Conservation (phyloP, 805 yeast species). For the Saccharomycopsis fibuligera region DNA sequence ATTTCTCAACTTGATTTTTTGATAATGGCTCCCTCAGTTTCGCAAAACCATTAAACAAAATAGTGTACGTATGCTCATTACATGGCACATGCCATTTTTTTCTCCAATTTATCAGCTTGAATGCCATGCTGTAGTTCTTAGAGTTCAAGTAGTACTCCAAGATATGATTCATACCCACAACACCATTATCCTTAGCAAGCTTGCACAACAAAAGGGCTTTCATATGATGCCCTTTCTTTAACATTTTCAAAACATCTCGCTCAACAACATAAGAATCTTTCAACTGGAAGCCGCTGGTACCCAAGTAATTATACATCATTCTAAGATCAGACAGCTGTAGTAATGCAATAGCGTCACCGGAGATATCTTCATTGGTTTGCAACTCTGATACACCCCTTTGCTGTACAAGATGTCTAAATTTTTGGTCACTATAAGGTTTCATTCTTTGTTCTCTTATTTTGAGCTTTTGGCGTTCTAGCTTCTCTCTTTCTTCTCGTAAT, state of each 20-base stretch:
- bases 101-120: slow-evolving; percentile 46
- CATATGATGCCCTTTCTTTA: slow-evolving; percentile 41
- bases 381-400: background rate
- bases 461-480: background rate
- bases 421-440: slow-evolving; percentile 2
- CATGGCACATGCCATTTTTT: slow-evolving; percentile 56
- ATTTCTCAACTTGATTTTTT: slow-evolving; percentile 29
- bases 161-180: slow-evolving; percentile 59
- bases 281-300: slow-evolving; percentile 51
- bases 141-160: slow-evolving; percentile 41
- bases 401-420: background rate
- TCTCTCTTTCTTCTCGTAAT: background rate
- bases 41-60: slow-evolving; percentile 41
- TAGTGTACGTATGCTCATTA: slow-evolving; percentile 43
- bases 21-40: slow-evolving; percentile 30
- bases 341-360: background rate
- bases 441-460: background rate
- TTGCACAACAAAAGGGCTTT: slow-evolving; percentile 50
- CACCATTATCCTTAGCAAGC: slow-evolving; percentile 42
- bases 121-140: slow-evolving; percentile 40
- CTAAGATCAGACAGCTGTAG: background rate
- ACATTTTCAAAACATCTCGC: slow-evolving; percentile 44
- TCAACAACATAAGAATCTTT: slow-evolving; percentile 53
- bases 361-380: background rate
- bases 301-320: slow-evolving; percentile 44